phyloP scores from a whole-genome alignment of 768 basidiomycete species.

The Suillus americanus region DNA sequence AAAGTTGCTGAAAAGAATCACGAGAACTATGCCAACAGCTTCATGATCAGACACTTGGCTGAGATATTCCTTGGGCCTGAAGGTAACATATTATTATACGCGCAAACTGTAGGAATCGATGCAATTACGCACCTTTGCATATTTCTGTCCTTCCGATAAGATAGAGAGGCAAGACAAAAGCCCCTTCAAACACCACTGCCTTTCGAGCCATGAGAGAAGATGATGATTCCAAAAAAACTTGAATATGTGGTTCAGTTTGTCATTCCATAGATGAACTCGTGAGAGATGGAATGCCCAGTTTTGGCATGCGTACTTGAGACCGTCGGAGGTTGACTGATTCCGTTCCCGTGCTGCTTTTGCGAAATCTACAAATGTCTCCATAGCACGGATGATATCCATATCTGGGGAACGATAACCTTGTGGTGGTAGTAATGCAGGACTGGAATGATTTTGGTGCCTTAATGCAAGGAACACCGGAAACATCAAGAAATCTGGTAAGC shows the following conservation, averaged over 20 bases:
- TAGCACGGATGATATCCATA: background rate
- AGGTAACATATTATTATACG: background rate
- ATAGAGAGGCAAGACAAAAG: background rate
- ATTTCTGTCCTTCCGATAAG: background rate
- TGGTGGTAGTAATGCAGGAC: background rate
- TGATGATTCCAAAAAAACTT: background rate
- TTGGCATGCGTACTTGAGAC: background rate
- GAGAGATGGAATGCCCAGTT: background rate
- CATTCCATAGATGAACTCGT: background rate
- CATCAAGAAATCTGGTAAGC: background rate
- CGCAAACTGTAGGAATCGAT: background rate
- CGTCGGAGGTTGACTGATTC: background rate
- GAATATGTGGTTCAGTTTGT: background rate
- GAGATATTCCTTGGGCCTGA: background rate
- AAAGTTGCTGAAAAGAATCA: too few relatives aligned
- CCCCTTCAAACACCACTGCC: background rate
- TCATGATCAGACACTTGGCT: too few relatives aligned
- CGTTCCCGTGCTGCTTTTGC: background rate
- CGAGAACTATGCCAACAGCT: too few relatives aligned
- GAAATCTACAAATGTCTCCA: background rate
- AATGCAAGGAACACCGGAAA: background rate
- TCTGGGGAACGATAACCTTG: background rate
- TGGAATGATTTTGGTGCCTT: background rate
- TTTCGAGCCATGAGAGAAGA: background rate
- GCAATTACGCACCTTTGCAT: background rate